Conservation (phyloP, 495 filamentous ascomycete genomes). For the Hypoxylon fuscum region DNA sequence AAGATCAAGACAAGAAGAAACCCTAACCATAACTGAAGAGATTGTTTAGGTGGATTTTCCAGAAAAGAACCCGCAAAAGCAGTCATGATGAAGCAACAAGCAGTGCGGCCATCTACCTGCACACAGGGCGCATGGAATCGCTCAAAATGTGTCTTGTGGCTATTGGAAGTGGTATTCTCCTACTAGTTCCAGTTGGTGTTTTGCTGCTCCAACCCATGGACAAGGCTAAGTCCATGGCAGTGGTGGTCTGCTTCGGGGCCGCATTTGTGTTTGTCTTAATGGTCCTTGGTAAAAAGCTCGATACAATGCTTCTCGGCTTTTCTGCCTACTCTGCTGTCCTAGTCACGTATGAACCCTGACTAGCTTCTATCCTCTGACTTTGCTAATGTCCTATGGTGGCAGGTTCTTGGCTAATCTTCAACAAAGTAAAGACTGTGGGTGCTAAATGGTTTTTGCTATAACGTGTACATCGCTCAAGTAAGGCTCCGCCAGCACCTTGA, state of each 20-base stretch:
- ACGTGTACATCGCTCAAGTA: too few relatives aligned
- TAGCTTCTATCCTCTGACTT: not conserved
- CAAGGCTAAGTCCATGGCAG: not conserved
- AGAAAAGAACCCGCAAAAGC: not conserved
- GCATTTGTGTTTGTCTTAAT: conserved; percentile 11
- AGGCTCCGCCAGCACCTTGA: too few relatives aligned
- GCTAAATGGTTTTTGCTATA: too few relatives aligned
- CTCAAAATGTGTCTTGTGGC: conserved; percentile 11
- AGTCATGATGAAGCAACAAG: not conserved
- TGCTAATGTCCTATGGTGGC: not conserved
- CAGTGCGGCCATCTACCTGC: conserved; percentile 1
- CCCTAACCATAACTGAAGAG: conserved; percentile 3
- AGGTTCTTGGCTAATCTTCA: conserved; percentile 15
- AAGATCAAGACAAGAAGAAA: not conserved
- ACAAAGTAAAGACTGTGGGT: not conserved
- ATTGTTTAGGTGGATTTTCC: conserved; percentile 7
- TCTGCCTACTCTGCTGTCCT: conserved; percentile 12
- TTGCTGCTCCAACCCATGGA: conserved; percentile 10
- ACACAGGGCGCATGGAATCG: conserved; percentile 10
- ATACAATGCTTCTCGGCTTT: conserved; percentile 9
- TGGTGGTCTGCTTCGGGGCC: conserved; percentile 12
- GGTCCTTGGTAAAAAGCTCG: conserved; percentile 5
- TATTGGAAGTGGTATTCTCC: not conserved
- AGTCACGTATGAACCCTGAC: conserved; percentile 2
- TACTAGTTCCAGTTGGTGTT: conserved; percentile 13